phyloP scores from a whole-genome alignment of 164 flowering plant genomes.

The grape (Vitis vinifera) region ASM3070453v1 NC_081823.1:2109001-2109500 shows the following conservation, averaged over 20 bases:
- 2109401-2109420: slow-evolving; percentile 73
- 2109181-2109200: slow-evolving; percentile 64
- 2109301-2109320: not conserved
- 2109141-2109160: slow-evolving; percentile 96
- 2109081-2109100: not conserved
- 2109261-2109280: not conserved
- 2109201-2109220: slow-evolving; percentile 89
- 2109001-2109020: no score
- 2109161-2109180: slow-evolving; percentile 84
- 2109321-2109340: slow-evolving; percentile 33
- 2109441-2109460: slow-evolving; percentile 75
- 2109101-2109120: slow-evolving; percentile 64
- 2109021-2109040: not conserved
- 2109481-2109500: not conserved
- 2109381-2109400: slow-evolving; percentile 78
- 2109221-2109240: slow-evolving; percentile 81
- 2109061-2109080: not conserved
- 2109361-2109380: slow-evolving; percentile 77
- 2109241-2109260: slow-evolving; percentile 2
- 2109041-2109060: not conserved
- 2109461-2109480: not conserved
- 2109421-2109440: slow-evolving; percentile 66
- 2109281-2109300: not conserved
- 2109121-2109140: slow-evolving; percentile 66
- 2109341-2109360: slow-evolving; percentile 88